Conservation (phyloP, 768 basidiomycete genomes). For the Ramaria sp. region DNA sequence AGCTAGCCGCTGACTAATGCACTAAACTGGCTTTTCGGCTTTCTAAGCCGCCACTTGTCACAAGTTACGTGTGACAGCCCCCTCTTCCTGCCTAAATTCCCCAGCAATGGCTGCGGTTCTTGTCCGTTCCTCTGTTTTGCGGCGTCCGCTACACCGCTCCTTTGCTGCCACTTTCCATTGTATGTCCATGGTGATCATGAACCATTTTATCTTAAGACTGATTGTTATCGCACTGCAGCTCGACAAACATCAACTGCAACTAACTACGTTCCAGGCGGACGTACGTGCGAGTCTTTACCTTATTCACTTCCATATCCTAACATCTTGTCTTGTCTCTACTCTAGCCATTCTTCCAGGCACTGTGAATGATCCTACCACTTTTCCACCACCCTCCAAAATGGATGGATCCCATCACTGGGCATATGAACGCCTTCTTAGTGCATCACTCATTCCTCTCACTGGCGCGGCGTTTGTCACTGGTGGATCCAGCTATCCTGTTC, state of each 20-base stretch:
- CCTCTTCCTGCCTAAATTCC: no score
- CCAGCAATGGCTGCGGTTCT: constrained; percentile 1
- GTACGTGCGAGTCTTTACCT: constrained; percentile 6
- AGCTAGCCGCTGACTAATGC: no score
- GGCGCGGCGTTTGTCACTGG: constrained; percentile 77
- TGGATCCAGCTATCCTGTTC: constrained; percentile 63
- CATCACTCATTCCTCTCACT: constrained; percentile 79
- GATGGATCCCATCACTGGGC: constrained; percentile 91
- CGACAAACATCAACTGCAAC: not conserved
- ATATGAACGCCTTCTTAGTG: constrained; percentile 88
- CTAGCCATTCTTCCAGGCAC: constrained; percentile 81
- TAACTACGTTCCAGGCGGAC: constrained; percentile 15
- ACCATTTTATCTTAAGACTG: not conserved
- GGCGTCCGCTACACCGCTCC: constrained; percentile 3
- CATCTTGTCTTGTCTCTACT: constrained; percentile 31
- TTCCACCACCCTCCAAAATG: constrained; percentile 67
- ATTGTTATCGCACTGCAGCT: not conserved
- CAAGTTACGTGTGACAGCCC: no score
- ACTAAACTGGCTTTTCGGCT: no score
- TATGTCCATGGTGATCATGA: not conserved
- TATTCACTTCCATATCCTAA: not conserved
- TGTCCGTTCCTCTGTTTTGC: constrained; percentile 4
- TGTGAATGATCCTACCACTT: constrained; percentile 89
- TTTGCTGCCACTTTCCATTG: not conserved
- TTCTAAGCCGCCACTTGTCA: no score